Conservation (phyloP, 2,329 filamentous ascomycete genomes). For the Neonectria coccinea region DNA sequence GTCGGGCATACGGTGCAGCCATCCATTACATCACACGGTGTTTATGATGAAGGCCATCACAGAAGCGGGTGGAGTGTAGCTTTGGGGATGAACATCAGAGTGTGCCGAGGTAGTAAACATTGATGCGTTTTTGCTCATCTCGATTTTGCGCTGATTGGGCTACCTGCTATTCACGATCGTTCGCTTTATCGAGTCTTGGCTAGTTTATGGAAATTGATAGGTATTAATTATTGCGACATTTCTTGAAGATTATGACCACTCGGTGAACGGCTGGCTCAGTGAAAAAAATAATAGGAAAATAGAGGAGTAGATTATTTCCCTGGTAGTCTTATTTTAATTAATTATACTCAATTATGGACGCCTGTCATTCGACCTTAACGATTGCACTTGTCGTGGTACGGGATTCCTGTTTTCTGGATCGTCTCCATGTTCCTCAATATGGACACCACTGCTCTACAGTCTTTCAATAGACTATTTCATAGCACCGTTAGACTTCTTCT, state of each 20-base stretch:
- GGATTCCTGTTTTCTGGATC: background rate
- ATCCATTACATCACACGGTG: background rate
- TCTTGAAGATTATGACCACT: too few relatives aligned
- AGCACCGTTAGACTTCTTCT: too few relatives aligned
- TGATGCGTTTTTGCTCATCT: background rate
- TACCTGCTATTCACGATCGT: background rate
- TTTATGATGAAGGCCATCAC: slow-evolving; percentile 26
- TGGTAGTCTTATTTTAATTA: too few relatives aligned
- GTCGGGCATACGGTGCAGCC: too few relatives aligned
- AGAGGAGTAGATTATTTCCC: background rate
- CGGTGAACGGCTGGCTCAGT: background rate
- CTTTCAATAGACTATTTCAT: background rate
- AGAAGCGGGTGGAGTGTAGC: background rate
- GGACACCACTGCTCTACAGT: background rate
- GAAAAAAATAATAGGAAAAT: too few relatives aligned
- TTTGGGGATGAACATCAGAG: background rate
- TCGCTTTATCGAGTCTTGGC: background rate
- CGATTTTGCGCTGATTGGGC: background rate
- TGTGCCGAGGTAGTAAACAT: background rate
- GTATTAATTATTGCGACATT: background rate
- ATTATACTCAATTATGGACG: too few relatives aligned
- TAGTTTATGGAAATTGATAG: too few relatives aligned
- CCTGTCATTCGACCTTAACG: too few relatives aligned
- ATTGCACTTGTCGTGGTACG: too few relatives aligned
- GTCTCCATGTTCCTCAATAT: background rate